phyloP scores from a whole-genome alignment of 192 early-diverging fungal species.

The Coemansia sp. region DNA sequence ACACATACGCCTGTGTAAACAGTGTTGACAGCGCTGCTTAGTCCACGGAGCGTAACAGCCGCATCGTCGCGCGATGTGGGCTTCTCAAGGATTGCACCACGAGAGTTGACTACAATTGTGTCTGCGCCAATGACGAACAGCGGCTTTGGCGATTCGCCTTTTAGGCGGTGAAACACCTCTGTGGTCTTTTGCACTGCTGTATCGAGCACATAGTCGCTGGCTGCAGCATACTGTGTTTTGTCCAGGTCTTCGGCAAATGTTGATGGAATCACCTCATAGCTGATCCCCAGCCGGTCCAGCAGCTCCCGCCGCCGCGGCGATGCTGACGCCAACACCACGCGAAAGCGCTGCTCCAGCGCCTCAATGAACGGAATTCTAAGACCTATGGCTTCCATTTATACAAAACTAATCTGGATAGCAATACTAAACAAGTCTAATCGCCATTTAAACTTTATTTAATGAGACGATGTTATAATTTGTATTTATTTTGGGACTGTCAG shows the following conservation, averaged over 20 bases:
- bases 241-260: conserved; percentile 77
- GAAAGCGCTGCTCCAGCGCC: conserved; percentile 30
- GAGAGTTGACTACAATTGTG: conserved; percentile 67
- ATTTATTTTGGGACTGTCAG: too few species aligned
- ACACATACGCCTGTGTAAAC: conserved; percentile 76
- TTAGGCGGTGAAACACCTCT: conserved; percentile 64
- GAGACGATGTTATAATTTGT: too few species aligned
- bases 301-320: conserved; percentile 82
- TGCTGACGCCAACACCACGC: conserved; percentile 72
- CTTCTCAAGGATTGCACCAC: conserved; percentile 79
- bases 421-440: neutral
- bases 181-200: conserved; percentile 70
- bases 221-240: conserved; percentile 59
- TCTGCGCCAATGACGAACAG: conserved; percentile 80
- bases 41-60: conserved; percentile 57
- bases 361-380: conserved; percentile 25
- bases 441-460: too few species aligned
- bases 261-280: conserved; percentile 67
- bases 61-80: conserved; percentile 64
- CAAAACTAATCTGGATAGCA: neutral
- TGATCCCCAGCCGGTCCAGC: conserved; percentile 56
- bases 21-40: conserved; percentile 64
- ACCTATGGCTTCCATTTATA: neutral
- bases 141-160: conserved; percentile 27
- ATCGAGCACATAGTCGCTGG: conserved; percentile 67